Base-by-base conservation (phyloP, 2,329 filamentous ascomycete genomes). In the Neonectria magnoliae region DNA sequence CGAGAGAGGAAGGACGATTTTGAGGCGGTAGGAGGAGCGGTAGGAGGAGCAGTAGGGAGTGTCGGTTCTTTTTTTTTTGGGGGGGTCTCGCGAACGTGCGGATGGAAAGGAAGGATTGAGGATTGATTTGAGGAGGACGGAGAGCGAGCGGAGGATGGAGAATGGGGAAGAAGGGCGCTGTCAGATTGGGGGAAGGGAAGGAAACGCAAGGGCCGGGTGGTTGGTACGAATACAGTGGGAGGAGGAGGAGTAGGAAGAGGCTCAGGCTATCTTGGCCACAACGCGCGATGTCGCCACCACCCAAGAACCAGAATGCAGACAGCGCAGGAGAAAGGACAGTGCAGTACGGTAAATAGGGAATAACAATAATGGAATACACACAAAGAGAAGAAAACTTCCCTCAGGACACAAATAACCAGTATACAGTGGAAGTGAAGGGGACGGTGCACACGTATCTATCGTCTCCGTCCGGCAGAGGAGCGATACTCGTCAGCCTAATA, bases 201-300 rank as follows among this genome's bases (percentile, higher is more conserved):
- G 70, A 59, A 42, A 60, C 57, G 56, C 47, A 47, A 55, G 51
- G 68, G 67, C 42, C 25, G 51, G 51, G 50, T 60, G 61, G 61
- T 55, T 64, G 65, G 66, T 69, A 42, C 52, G 53, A 53, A 25
- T 67, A 51, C 48, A 51, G 48, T 51, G 48, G 48, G 48, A 51
- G 20, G 27, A 33, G 50, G 42, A 51, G 45, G 13, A 27, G 27
- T n/a, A 53, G 45, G 36, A 38, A 41, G 45, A 51, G 52, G 47
- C 56, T 55, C 55, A 66, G 59, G 59, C 52, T 16, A n/a, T 29
- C 55, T 57, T 70, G 62, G 60, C 67, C 62, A 62, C 62, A 62
- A 70, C 57, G 69, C 57, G 69, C 64, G 65, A 71, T 57, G 47
- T 70, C 65, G 69, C 69, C 69, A 71, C 69, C 25, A 25, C 25